phyloP scores from a whole-genome alignment of 371 early-diverging fungal genomes.

The Mucor irregularis region DNA sequence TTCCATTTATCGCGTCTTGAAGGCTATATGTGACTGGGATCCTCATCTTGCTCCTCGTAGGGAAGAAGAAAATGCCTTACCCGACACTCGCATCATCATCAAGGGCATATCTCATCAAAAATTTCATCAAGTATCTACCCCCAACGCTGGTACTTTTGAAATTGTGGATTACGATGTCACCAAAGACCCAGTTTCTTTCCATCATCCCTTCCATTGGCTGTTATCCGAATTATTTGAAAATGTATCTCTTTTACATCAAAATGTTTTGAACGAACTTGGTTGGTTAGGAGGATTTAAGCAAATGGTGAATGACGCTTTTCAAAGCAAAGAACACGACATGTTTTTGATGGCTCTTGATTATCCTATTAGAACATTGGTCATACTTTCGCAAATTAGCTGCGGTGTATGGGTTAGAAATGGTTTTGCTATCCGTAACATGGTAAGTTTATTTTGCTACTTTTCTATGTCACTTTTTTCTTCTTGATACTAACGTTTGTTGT shows the following conservation, averaged over 20 bases:
- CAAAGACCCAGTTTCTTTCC: slow-evolving; percentile 76
- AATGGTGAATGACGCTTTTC: slow-evolving; percentile 45
- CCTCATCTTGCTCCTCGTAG: background rate
- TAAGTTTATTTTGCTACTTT: slow-evolving; percentile 15
- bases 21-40: slow-evolving; percentile 58
- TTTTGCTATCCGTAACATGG: slow-evolving; percentile 66
- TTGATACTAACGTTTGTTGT: background rate
- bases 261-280: slow-evolving; percentile 51
- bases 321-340: slow-evolving; percentile 15
- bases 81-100: slow-evolving; percentile 10
- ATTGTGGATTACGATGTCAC: slow-evolving; percentile 69
- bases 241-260: slow-evolving; percentile 61
- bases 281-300: slow-evolving; percentile 53
- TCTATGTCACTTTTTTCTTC: background rate
- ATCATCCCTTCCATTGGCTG: slow-evolving; percentile 93
- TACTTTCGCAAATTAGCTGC: slow-evolving; percentile 88
- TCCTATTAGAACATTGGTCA: slow-evolving; percentile 68
- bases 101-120: slow-evolving; percentile 31
- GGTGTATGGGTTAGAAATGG: slow-evolving; percentile 97
- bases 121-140: slow-evolving; percentile 27
- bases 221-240: slow-evolving; percentile 77
- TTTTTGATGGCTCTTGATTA: slow-evolving; percentile 68
- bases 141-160: slow-evolving; percentile 38
- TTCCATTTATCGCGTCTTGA: slow-evolving; percentile 43
- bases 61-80: no score